Evolutionary conservation across 768 basidiomycete genomes (phyloP).

Genomic region (Tylopilus balloui): DNA sequence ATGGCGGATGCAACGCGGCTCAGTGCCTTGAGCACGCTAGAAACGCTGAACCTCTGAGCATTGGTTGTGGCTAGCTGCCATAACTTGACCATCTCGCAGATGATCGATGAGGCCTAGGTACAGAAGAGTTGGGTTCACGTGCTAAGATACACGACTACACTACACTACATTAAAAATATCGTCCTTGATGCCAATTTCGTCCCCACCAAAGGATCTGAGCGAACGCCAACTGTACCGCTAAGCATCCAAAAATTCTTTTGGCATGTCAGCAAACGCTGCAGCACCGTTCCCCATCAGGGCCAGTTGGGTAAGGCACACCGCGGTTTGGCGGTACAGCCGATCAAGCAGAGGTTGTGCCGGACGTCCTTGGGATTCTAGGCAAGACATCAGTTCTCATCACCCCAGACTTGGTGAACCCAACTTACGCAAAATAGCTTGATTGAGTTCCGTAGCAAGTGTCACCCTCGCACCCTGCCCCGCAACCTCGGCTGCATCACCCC

Average conservation of each 20-base stretch:
- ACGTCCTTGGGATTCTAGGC: slow-evolving; percentile 70
- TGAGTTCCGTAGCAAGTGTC: slow-evolving; percentile 69
- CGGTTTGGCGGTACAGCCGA: slow-evolving; percentile 70
- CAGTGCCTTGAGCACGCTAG: background rate
- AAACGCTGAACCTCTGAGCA: slow-evolving; percentile 2
- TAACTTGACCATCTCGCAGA: too few relatives aligned
- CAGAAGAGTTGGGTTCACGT: slow-evolving; percentile 11
- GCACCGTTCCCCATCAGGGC: slow-evolving; percentile 67
- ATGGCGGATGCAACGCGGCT: slow-evolving; percentile 6
- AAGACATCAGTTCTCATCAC: slow-evolving; percentile 1
- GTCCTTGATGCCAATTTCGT: slow-evolving; percentile 8
- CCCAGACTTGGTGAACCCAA: slow-evolving; percentile 5
- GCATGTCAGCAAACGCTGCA: slow-evolving; percentile 79
- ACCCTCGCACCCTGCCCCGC: slow-evolving; percentile 65
- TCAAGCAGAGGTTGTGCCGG: slow-evolving; percentile 71
- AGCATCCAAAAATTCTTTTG: slow-evolving; percentile 63
- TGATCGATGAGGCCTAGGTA: too few relatives aligned
- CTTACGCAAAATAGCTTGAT: slow-evolving; percentile 78
- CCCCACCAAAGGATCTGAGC: background rate
- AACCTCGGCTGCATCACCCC: slow-evolving; percentile 60
- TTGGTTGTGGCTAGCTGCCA: too few relatives aligned
- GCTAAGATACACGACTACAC: slow-evolving; percentile 10
- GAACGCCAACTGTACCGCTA: slow-evolving; percentile 11
- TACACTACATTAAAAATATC: slow-evolving; percentile 19
- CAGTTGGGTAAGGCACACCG: slow-evolving; percentile 64